Conservation (phyloP, 164 flowering plant genomes). For the Stephania japonica region DNA sequence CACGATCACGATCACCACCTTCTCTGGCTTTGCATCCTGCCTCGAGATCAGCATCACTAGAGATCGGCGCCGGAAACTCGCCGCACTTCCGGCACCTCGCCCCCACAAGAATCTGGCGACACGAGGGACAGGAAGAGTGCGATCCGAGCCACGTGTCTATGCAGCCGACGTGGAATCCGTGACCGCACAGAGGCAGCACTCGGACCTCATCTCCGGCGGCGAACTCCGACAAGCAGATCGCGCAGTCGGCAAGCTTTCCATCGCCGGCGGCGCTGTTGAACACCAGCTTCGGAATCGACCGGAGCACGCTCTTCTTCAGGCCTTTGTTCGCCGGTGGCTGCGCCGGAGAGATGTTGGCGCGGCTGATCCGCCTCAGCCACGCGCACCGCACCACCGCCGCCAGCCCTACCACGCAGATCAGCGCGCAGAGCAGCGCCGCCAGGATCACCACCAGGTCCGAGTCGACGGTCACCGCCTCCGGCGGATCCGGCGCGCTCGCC, state of each 20-base stretch:
- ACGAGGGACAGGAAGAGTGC: conserved; percentile 82
- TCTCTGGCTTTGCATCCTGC: conserved; percentile 25
- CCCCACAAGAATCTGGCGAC: conserved; percentile 57
- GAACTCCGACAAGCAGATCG: conserved; percentile 81
- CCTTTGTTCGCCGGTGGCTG: conserved; percentile 55
- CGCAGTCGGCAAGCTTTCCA: conserved; percentile 56
- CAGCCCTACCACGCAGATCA: conserved; percentile 86
- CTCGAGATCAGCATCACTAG: conserved; percentile 18
- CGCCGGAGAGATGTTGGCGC: conserved; percentile 5
- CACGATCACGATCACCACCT: too few relatives aligned
- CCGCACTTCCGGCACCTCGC: conserved; percentile 57
- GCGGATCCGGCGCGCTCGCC: conserved; percentile 16
- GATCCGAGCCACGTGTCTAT: conserved; percentile 80
- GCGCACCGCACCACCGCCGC: conserved; percentile 84
- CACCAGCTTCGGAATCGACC: conserved; percentile 50
- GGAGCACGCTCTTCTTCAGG: conserved; percentile 70
- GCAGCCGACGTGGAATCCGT: conserved; percentile 75
- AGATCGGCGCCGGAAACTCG: conserved; percentile 21
- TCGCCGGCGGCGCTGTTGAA: conserved; percentile 31
- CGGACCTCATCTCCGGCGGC: conserved; percentile 68
- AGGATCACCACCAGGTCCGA: conserved; percentile 84
- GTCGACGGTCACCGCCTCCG: conserved; percentile 26
- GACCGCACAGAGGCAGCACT: conserved; percentile 79
- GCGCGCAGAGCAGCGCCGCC: conserved; percentile 83
- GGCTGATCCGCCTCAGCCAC: conserved; percentile 52